Evolutionary conservation across 768 basidiomycete species (phyloP).

Genomic region (Boletales sp.): DNA sequence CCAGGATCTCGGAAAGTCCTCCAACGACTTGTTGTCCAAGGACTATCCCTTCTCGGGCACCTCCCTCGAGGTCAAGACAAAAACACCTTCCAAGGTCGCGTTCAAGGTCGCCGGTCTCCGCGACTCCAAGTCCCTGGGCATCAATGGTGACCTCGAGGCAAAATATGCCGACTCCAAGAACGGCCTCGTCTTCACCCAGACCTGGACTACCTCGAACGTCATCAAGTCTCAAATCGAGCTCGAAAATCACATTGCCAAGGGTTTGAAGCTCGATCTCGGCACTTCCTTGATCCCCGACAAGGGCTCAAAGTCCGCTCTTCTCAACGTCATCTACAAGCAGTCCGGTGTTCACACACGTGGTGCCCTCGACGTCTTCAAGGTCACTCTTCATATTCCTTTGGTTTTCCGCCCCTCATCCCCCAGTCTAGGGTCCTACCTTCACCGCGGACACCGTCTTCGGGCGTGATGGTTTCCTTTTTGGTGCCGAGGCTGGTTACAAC

Average conservation of each 20-base stretch:
- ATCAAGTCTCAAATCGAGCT: constrained; percentile 91
- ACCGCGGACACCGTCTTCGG: constrained; percentile 94
- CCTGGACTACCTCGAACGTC: constrained; percentile 93
- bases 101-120: constrained; percentile 91
- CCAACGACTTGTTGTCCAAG: constrained; percentile 88
- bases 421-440: constrained; percentile 85
- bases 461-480: constrained; percentile 95
- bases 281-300: constrained; percentile 86
- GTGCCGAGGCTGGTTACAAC: constrained; percentile 96
- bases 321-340: constrained; percentile 91
- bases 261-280: constrained; percentile 90
- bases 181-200: constrained; percentile 90
- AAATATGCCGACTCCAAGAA: constrained; percentile 91
- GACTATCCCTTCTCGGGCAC: constrained; percentile 83
- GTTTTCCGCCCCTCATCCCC: constrained; percentile 5
- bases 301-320: constrained; percentile 76
- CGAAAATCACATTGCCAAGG: constrained; percentile 96
- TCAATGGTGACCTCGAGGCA: constrained; percentile 90
- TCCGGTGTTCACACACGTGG: constrained; percentile 92
- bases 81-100: constrained; percentile 81
- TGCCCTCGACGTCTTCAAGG: constrained; percentile 91
- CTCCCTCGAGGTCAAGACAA: constrained; percentile 82
- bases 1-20: constrained; percentile 95
- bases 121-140: constrained; percentile 68
- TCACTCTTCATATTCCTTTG: constrained; percentile 29